These are phyloP conservation scores for Beta vulgaris DNA, from an alignment of 148 eudicot species.

Conservation along the genomic window DNA sequence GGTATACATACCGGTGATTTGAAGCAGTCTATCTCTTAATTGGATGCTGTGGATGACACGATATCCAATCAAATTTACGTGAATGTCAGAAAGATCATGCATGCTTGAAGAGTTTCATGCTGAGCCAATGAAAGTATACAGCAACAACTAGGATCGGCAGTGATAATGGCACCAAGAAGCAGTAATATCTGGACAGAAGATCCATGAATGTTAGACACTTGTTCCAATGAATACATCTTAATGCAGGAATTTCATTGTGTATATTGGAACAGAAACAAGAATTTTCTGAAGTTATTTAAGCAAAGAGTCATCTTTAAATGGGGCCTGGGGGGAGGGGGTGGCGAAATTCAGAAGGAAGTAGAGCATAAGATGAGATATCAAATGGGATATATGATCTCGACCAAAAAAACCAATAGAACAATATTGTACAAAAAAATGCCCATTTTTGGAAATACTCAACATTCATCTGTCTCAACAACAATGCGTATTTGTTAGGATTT, in stretches of 20 bases:
- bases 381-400: no score
- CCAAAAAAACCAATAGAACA: no score
- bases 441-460: no score
- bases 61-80: not conserved
- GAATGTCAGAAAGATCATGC: constrained; percentile 40
- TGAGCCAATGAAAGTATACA: constrained; percentile 88
- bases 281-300: no score
- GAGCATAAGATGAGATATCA: no score
- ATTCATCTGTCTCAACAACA: no score
- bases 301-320: no score
- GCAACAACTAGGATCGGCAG: constrained; percentile 66
- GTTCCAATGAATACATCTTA: no score
- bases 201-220: not conserved
- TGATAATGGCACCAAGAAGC: constrained; percentile 76
- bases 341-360: no score
- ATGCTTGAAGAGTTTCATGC: constrained; percentile 92
- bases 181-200: constrained; percentile 65
- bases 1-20: not conserved
- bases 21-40: not conserved
- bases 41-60: not conserved
- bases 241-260: not conserved
- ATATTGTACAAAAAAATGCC: no score
- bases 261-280: not conserved
- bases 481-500: no score
- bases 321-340: no score